A percentile compares a stretch with the other conserved stretches of the same genome.
These are phyloP conservation scores for Schizothecium vesticola DNA, from an alignment of 495 filamentous ascomycete species.

Conservation along the genomic window DNA sequence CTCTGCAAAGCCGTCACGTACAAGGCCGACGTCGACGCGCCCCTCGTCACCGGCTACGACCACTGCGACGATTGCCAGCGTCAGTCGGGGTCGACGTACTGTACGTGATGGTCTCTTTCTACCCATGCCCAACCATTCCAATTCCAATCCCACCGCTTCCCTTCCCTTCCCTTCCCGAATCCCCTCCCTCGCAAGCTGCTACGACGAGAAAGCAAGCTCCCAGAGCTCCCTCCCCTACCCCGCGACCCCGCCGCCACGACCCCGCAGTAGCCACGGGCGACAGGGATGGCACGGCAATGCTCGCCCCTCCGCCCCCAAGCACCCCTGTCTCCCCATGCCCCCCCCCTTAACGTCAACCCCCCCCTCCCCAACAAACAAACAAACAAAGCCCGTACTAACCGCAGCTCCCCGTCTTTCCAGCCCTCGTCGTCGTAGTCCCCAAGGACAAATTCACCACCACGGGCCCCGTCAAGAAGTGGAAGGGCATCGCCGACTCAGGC, in stretches of 20 bases:
- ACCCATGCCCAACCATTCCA: neutral
- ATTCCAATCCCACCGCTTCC: neutral
- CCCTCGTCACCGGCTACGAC: constrained; percentile 56
- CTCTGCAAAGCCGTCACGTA: constrained; percentile 66
- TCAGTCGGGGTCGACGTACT: constrained; percentile 63
- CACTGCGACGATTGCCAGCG: constrained; percentile 71
- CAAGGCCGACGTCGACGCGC: constrained; percentile 50
- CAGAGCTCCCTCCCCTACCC: neutral
- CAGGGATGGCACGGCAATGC: neutral
- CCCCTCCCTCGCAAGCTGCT: neutral
- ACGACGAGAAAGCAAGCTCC: neutral
- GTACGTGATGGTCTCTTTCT: constrained; percentile 31
- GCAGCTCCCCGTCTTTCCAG: constrained; percentile 33
- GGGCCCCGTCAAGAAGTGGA: constrained; percentile 59
- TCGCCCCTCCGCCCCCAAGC: neutral
- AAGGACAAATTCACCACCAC: constrained; percentile 55
- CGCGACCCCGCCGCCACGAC: neutral
- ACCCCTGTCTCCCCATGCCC: neutral
- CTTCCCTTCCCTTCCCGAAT: neutral
- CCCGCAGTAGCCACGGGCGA: neutral
- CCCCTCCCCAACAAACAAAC: neutral
- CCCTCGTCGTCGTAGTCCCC: constrained; percentile 60
- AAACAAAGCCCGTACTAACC: neutral
- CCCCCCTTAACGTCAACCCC: neutral
- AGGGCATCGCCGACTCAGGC: constrained; percentile 51